A percentile compares a stretch with the other conserved stretches of the same genome.
Conservation (phyloP, 768 basidiomycete species). For the Solioccasus polychromus region DNA sequence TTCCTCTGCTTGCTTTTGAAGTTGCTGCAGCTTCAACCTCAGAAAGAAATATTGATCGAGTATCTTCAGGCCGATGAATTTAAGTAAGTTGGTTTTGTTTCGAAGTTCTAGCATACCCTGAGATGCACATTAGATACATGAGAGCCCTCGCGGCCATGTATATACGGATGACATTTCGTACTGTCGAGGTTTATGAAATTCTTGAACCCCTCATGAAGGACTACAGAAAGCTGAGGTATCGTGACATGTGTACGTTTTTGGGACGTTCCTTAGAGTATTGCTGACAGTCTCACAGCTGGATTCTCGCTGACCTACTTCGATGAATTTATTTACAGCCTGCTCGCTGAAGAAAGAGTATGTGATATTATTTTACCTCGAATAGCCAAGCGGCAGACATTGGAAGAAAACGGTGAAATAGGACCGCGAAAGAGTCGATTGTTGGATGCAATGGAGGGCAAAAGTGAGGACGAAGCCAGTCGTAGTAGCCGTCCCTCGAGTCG, state of each 20-base stretch:
- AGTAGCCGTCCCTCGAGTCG: constrained; percentile 36
- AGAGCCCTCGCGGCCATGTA: constrained; percentile 93
- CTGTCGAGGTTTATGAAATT: constrained; percentile 88
- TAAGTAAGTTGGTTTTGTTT: constrained; percentile 60
- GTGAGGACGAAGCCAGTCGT: constrained; percentile 46
- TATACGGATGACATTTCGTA: constrained; percentile 89
- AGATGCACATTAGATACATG: constrained; percentile 63
- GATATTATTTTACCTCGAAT: constrained; percentile 94
- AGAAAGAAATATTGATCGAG: constrained; percentile 95
- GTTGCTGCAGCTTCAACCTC: constrained; percentile 93
- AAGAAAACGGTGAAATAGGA: constrained; percentile 88
- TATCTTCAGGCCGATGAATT: constrained; percentile 97
- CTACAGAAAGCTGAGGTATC: constrained; percentile 81
- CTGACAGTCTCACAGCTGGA: constrained; percentile 54
- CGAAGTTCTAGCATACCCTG: background rate
- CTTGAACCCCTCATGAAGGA: constrained; percentile 95
- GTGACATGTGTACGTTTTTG: constrained; percentile 67
- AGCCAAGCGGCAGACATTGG: constrained; percentile 78
- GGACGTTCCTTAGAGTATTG: background rate
- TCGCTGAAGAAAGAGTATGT: constrained; percentile 90
- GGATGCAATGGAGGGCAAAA: constrained; percentile 79
- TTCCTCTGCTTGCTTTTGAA: constrained; percentile 93
- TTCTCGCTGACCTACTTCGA: constrained; percentile 87
- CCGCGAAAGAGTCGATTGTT: constrained; percentile 85
- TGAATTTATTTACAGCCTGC: constrained; percentile 81